A percentile compares a stretch with the other conserved stretches of the same genome.
Evolutionary conservation across 805 yeast species (phyloP).

Genomic region (Saccharomycopsis guyanensis): DNA sequence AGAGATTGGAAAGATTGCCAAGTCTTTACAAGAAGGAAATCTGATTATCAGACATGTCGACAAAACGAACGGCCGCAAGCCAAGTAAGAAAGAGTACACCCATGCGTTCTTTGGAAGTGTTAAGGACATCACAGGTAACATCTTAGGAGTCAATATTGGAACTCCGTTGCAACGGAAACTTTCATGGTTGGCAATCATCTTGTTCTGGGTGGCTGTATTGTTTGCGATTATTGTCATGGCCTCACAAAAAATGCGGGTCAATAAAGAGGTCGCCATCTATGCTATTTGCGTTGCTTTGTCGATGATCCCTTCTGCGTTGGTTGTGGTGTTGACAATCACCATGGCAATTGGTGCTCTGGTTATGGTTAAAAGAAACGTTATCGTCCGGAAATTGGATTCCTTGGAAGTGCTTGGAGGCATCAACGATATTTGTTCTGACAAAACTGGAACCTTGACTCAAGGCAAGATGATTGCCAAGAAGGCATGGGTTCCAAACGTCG

Average conservation of each 20-base stretch:
- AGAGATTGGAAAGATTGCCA: constrained; percentile 70
- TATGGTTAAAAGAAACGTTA: constrained; percentile 59
- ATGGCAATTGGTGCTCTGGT: constrained; percentile 78
- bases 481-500: constrained; percentile 60
- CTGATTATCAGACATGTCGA: constrained; percentile 35
- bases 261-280: constrained; percentile 74
- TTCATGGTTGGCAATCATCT: constrained; percentile 65
- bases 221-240: constrained; percentile 86
- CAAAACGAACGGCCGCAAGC: constrained; percentile 36
- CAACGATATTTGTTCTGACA: constrained; percentile 74
- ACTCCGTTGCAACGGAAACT: constrained; percentile 76
- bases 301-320: constrained; percentile 76
- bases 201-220: constrained; percentile 69
- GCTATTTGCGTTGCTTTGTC: constrained; percentile 77
- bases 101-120: constrained; percentile 41
- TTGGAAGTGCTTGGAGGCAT: constrained; percentile 75
- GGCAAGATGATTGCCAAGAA: constrained; percentile 72
- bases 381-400: constrained; percentile 70
- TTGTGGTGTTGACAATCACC: constrained; percentile 76
- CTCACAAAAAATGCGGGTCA: constrained; percentile 68
- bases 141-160: constrained; percentile 70
- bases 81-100: constrained; percentile 37
- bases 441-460: constrained; percentile 75
- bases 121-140: constrained; percentile 52
- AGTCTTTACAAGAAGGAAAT: constrained; percentile 40